Evolutionary conservation across 805 yeast species (phyloP).

Genomic region (Suhomyces canberraensis): DNA sequence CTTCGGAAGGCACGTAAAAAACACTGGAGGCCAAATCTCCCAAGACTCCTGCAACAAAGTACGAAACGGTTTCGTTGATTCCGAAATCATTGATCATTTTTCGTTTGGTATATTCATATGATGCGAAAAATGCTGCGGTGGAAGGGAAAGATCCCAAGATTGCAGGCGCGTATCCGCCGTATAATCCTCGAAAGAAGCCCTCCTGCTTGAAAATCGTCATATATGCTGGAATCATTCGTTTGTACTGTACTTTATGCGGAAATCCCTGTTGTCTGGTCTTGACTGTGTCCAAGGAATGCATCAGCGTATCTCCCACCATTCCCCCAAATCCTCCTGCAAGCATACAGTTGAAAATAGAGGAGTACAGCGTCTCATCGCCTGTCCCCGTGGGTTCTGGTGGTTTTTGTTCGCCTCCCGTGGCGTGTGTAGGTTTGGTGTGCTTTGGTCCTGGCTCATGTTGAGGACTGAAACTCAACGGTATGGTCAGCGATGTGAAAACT

Average conservation of each 20-base stretch:
- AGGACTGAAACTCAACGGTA: constrained; percentile 32
- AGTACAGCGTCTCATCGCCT: constrained; percentile 11
- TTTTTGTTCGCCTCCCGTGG: not conserved
- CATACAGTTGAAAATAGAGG: constrained; percentile 59
- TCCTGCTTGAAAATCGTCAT: constrained; percentile 74
- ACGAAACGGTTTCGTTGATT: constrained; percentile 75
- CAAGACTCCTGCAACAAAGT: constrained; percentile 81
- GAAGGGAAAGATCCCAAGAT: constrained; percentile 90
- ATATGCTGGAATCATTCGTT: constrained; percentile 73
- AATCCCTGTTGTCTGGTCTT: constrained; percentile 98
- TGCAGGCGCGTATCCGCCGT: constrained; percentile 92
- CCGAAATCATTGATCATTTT: constrained; percentile 58
- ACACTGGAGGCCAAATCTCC: constrained; percentile 90
- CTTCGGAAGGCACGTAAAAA: constrained; percentile 94
- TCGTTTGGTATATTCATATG: constrained; percentile 82
- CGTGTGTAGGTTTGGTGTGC: no score
- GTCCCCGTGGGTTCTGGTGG: not conserved
- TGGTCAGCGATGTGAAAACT: constrained; percentile 29
- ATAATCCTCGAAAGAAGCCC: constrained; percentile 80
- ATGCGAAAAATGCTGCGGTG: constrained; percentile 89
- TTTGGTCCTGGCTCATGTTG: constrained; percentile 17
- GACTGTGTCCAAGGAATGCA: constrained; percentile 96
- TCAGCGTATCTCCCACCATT: constrained; percentile 81
- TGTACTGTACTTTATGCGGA: constrained; percentile 61
- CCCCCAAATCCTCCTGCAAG: constrained; percentile 96